Evolutionary conservation across 305 asterid genomes (phyloP), one percentile per base, ranked within the genome.

Genomic region (Ajuga reptans): DNA sequence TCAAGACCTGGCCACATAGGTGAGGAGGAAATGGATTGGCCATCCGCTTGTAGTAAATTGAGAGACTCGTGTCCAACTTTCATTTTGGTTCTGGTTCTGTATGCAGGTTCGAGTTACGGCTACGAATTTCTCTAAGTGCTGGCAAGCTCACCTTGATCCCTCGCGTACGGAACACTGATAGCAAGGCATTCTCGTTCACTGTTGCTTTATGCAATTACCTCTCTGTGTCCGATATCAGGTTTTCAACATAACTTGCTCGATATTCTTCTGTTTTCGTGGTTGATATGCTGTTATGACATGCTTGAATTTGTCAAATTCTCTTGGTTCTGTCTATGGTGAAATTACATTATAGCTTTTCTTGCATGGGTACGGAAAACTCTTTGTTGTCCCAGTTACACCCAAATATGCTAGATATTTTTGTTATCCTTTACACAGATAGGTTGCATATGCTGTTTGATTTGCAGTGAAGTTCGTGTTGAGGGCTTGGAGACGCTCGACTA

Each of bases 401-500:
- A 60, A 76, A 46, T 74, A 52, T 41, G 72, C 74, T 63, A 59
- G 71, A 75, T 73, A 70, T 58, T 18, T 21, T 62, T 66, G 71
- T 47, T 47, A 77, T 73, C 78, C 79, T 64, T 79, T 69, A 66
- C 54, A 72, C 54, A 72, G 85, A 73, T 77, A 73, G 82, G 81
- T 76, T 76, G 69, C 59, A 60, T 79, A 77, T 74, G 64, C 71
- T 64, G 79, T 82, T 83, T 71, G 69, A 79, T 86, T 86, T 83
- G 81, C 90, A 91, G 97, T 84, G 97, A 91, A 80, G 95, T 91
- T 73, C 91, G 95, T 27, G 89, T 90, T 65, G 96, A 90, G 84
- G 95, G 82, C 74, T 74, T 81, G 73, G 84, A 74, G 72, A 81
- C 88, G 16, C 95, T 91, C 41, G 97, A 91, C 73, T 91, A 89